Evolutionary conservation across 2,329 filamentous ascomycete genomes (phyloP).

Genomic region (Penicillium sp.): DNA sequence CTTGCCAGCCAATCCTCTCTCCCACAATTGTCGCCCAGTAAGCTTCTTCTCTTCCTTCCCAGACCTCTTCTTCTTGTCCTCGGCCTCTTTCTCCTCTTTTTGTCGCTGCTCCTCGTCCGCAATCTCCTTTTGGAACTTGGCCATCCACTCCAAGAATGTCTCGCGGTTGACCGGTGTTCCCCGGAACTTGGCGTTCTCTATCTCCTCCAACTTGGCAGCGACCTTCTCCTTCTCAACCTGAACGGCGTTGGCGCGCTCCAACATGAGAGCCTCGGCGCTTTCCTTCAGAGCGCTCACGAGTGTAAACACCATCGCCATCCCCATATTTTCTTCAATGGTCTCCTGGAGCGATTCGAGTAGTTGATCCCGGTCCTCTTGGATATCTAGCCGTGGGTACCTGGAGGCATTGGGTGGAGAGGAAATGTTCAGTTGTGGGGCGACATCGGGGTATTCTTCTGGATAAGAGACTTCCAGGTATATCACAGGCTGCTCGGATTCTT

Average conservation of each 20-base stretch:
- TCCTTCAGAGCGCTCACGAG: conserved; percentile 87
- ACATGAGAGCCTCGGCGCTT: conserved; percentile 79
- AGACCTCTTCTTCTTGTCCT: conserved; percentile 79
- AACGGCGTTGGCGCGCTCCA: conserved; percentile 67
- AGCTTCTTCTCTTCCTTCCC: conserved; percentile 64
- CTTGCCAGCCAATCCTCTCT: conserved; percentile 68
- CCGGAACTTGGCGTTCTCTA: conserved; percentile 96
- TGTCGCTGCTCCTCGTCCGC: conserved; percentile 67
- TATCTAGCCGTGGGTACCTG: conserved; percentile 72
- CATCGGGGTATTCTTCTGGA: conserved; percentile 87
- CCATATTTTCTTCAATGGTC: conserved; percentile 86
- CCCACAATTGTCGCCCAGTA: conserved; percentile 76
- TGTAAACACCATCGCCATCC: conserved; percentile 97
- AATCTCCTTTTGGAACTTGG: conserved; percentile 76
- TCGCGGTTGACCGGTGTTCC: conserved; percentile 86
- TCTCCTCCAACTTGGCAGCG: conserved; percentile 68
- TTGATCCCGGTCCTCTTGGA: conserved; percentile 74
- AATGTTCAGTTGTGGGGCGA: conserved; percentile 79
- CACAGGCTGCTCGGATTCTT: conserved; percentile 63
- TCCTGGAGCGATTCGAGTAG: conserved; percentile 72
- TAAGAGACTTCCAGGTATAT: conserved; percentile 85
- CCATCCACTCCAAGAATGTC: conserved; percentile 80
- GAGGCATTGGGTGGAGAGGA: conserved; percentile 69
- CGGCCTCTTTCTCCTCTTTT: conserved; percentile 71
- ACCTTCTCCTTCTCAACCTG: conserved; percentile 56